Percentiles rank a stretch among this genome's conserved stretches.
Conservation (phyloP, 1,284 basidiomycete species). For the Apiotrichum gracile region DNA sequence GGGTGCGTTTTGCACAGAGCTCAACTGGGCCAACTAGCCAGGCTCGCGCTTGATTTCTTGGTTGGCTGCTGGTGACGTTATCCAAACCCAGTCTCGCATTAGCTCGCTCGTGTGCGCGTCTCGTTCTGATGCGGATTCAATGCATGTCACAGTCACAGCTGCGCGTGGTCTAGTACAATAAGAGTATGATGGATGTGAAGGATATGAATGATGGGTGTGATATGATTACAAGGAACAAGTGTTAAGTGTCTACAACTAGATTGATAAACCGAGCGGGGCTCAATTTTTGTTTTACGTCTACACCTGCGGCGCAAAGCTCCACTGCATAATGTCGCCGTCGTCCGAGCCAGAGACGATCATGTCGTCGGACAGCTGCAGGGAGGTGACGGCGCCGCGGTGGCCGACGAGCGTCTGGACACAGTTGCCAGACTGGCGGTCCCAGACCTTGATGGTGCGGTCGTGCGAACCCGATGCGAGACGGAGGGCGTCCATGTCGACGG, state of each 20-base stretch:
- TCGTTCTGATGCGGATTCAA: no score
- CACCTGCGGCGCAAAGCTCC: conserved; percentile 58
- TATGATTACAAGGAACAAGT: neutral
- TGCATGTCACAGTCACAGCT: no score
- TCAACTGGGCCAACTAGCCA: no score
- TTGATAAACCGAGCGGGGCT: no score
- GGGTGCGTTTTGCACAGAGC: no score
- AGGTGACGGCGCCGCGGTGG: conserved; percentile 89
- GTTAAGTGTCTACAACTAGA: neutral
- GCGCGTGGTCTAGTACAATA: no score
- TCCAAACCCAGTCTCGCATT: no score
- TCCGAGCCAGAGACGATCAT: conserved; percentile 86
- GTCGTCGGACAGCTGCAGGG: conserved; percentile 84
- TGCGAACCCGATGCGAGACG: conserved; percentile 87
- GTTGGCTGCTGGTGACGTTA: no score
- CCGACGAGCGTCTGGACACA: conserved; percentile 89
- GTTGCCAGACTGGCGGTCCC: conserved; percentile 83
- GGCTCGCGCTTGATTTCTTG: no score
- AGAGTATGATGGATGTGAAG: neutral
- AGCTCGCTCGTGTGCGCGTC: no score
- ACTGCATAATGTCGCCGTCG: conserved; percentile 52
- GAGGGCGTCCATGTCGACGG: conserved; percentile 84
- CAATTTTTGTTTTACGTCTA: no score
- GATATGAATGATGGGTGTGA: neutral
- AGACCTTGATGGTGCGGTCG: conserved; percentile 56